Percentiles rank a stretch among this genome's conserved stretches.
Conservation (phyloP, 2,329 filamentous ascomycete genomes). For the Coniella lustricola region DNA sequence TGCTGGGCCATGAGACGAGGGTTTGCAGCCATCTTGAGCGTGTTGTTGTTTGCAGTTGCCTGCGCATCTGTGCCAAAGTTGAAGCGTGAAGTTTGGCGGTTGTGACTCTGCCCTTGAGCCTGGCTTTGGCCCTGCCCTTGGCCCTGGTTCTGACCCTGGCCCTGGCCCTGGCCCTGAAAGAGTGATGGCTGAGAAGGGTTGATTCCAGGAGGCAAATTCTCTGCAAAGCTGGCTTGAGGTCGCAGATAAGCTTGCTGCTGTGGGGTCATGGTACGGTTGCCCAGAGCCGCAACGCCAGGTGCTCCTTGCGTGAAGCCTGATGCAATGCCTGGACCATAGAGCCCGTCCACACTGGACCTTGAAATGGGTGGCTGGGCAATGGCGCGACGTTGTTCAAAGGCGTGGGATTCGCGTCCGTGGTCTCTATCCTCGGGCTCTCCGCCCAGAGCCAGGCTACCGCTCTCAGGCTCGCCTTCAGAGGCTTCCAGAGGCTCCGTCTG, state of each 20-base stretch:
- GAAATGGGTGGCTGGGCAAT: slow-evolving; percentile 74
- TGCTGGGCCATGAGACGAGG: slow-evolving; percentile 69
- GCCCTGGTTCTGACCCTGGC: too few species aligned
- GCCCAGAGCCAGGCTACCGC: slow-evolving; percentile 77
- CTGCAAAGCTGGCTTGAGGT: slow-evolving; percentile 49
- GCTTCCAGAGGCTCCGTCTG: slow-evolving; percentile 28
- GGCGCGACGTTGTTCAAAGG: slow-evolving; percentile 53
- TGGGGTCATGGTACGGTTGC: slow-evolving; percentile 68
- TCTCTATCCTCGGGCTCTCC: slow-evolving; percentile 86
- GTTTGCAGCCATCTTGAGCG: slow-evolving; percentile 72
- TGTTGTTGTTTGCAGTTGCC: slow-evolving; percentile 51
- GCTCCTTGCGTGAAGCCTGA: slow-evolving; percentile 42
- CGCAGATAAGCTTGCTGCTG: slow-evolving; percentile 70
- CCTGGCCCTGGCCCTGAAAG: slow-evolving; percentile 41
- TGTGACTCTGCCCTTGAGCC: slow-evolving; percentile 49
- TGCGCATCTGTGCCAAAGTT: slow-evolving; percentile 75
- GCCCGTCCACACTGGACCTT: slow-evolving; percentile 45
- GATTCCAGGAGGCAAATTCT: slow-evolving; percentile 54
- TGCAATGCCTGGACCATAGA: slow-evolving; percentile 47
- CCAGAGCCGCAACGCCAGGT: slow-evolving; percentile 51
- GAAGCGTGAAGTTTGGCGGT: slow-evolving; percentile 78
- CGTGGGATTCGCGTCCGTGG: slow-evolving; percentile 40
- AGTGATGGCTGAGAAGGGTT: slow-evolving; percentile 43
- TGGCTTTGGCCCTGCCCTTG: slow-evolving; percentile 49
- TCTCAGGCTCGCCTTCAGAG: slow-evolving; percentile 71